These are phyloP conservation scores for Salvia splendens DNA, from an alignment of 257 asterid species.

Conservation along the genomic window DNA sequence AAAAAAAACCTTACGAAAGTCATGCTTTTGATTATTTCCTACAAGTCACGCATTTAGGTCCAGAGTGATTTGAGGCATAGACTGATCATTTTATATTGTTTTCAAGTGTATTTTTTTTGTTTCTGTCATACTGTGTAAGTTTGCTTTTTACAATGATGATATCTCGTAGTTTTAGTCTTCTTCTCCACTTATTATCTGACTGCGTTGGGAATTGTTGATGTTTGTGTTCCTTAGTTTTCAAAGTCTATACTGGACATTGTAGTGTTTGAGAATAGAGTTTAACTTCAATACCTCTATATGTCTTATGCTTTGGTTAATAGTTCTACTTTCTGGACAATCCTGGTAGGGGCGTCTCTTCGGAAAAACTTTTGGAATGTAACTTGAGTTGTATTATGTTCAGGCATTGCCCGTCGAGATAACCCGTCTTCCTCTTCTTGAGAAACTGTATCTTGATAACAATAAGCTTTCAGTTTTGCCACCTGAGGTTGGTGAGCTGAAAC, in stretches of 20 bases:
- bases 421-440: constrained; percentile 86
- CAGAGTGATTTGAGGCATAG: constrained; percentile 4
- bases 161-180: constrained; percentile 11
- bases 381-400: constrained; percentile 44
- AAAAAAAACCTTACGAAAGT: not conserved
- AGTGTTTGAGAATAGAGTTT: not conserved
- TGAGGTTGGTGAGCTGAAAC: constrained; percentile 88
- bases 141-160: constrained; percentile 9
- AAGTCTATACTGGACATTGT: not conserved
- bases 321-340: constrained; percentile 9
- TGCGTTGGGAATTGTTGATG: constrained; percentile 25
- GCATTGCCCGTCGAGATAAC: constrained; percentile 89
- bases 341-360: constrained; percentile 4
- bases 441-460: constrained; percentile 88
- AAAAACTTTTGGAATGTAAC: constrained; percentile 17
- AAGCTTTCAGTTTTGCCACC: constrained; percentile 88
- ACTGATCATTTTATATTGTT: not conserved
- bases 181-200: constrained; percentile 16
- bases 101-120: constrained; percentile 13
- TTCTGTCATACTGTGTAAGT: constrained; percentile 12
- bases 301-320: constrained; percentile 2
- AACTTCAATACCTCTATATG: too few relatives aligned
- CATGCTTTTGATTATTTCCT: not conserved
- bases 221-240: constrained; percentile 10
- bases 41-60: constrained; percentile 4